phyloP scores from a whole-genome alignment of 352 stramenopile species.

The Stephanocyclus meneghinianus region DNA sequence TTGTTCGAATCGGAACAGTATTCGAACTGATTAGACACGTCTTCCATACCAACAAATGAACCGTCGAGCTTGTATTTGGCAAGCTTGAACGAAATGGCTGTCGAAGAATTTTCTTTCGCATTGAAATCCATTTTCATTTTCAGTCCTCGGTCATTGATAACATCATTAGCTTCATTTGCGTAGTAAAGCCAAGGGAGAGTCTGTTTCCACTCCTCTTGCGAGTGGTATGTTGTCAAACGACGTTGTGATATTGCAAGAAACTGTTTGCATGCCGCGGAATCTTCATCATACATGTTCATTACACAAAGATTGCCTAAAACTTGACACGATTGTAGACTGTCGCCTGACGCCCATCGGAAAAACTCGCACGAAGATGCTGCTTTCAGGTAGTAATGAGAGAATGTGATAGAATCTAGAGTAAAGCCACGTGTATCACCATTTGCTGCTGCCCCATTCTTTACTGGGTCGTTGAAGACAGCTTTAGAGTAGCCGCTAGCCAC shows the following conservation, averaged over 20 bases:
- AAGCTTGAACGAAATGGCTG: slow-evolving; percentile 87
- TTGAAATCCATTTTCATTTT: slow-evolving; percentile 87
- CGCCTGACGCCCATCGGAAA: slow-evolving; percentile 77
- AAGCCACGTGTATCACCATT: slow-evolving; percentile 51
- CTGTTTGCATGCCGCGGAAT: slow-evolving; percentile 81
- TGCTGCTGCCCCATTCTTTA: slow-evolving; percentile 51
- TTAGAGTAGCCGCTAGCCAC: slow-evolving; percentile 59
- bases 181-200: slow-evolving; percentile 91
- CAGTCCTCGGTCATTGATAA: slow-evolving; percentile 83
- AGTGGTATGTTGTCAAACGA: slow-evolving; percentile 50
- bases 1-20: slow-evolving; percentile 76
- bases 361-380: slow-evolving; percentile 87
- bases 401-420: slow-evolving; percentile 72
- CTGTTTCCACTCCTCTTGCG: slow-evolving; percentile 70
- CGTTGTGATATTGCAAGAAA: slow-evolving; percentile 78
- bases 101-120: slow-evolving; percentile 61
- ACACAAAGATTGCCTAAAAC: slow-evolving; percentile 90
- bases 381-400: slow-evolving; percentile 85
- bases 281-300: slow-evolving; percentile 87
- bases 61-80: slow-evolving; percentile 88
- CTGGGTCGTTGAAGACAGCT: slow-evolving; percentile 60
- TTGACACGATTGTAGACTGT: slow-evolving; percentile 85
- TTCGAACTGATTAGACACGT: slow-evolving; percentile 84
- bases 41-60: slow-evolving; percentile 83
- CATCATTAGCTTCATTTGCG: slow-evolving; percentile 64